A percentile compares a stretch with the other conserved stretches of the same genome.
Conservation (phyloP, 768 basidiomycete species). For the Crucibulum laeve region DNA sequence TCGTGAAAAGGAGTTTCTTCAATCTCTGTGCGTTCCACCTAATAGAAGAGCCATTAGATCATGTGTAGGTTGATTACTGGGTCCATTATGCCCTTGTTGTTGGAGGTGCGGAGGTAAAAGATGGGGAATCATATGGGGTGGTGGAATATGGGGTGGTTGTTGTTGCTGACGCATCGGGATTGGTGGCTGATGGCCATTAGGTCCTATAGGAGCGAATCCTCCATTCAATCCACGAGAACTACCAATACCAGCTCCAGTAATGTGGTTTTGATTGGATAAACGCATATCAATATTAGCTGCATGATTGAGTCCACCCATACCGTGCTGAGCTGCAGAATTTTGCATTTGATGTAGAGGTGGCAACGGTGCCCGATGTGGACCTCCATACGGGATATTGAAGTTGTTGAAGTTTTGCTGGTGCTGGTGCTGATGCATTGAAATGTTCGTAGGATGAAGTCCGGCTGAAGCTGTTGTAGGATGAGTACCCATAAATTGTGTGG, state of each 20-base stretch:
- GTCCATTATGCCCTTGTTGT: conserved; percentile 47
- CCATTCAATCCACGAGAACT: conserved; percentile 43
- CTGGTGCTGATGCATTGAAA: conserved; percentile 31
- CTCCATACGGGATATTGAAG: conserved; percentile 39
- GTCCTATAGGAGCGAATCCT: conserved; percentile 47
- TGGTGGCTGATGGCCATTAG: conserved; percentile 37
- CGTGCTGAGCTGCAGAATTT: conserved; percentile 38
- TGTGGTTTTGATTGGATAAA: conserved; percentile 42
- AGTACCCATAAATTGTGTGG: conserved; percentile 58
- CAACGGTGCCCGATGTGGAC: conserved; percentile 48
- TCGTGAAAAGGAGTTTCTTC: conserved; percentile 16
- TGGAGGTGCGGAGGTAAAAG: conserved; percentile 56
- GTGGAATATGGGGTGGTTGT: conserved; percentile 55
- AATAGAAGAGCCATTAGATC: conserved; percentile 84
- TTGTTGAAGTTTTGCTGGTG: conserved; percentile 51
- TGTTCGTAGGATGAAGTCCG: conserved; percentile 43
- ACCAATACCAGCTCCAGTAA: conserved; percentile 44
- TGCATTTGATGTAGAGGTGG: conserved; percentile 45
- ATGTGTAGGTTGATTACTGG: conserved; percentile 55
- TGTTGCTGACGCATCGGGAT: conserved; percentile 47
- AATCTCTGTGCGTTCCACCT: conserved; percentile 69
- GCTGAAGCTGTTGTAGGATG: conserved; percentile 38
- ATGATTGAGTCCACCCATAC: conserved; percentile 51
- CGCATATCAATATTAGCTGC: conserved; percentile 53
- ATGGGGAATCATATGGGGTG: conserved; percentile 46